These are phyloP conservation scores for Penicillium cosmopolitanum DNA, from an alignment of 495 filamentous ascomycete genomes.

Conservation along the genomic window DNA sequence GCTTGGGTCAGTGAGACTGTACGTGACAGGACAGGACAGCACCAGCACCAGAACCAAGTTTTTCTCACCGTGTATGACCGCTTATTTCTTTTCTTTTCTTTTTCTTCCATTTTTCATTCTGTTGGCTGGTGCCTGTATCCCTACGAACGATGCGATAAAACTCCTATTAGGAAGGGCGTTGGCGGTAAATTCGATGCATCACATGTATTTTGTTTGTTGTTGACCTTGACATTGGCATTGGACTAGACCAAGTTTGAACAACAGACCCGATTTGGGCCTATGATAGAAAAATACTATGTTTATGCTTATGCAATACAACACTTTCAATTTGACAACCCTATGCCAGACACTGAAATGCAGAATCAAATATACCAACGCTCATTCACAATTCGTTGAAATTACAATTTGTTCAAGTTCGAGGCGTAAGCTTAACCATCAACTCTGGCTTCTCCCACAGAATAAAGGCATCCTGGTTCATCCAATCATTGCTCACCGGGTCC, in stretches of 20 bases:
- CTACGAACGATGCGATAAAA: not conserved
- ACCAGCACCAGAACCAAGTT: not conserved
- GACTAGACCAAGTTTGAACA: not conserved
- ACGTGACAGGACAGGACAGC: not conserved
- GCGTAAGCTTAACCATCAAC: slow-evolving; percentile 38
- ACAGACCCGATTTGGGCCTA: not conserved
- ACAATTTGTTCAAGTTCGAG: not conserved
- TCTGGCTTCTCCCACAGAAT: slow-evolving; percentile 46
- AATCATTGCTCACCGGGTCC: slow-evolving; percentile 26
- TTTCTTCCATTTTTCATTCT: not conserved
- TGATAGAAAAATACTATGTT: slow-evolving; percentile 1
- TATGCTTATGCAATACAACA: slow-evolving; percentile 1
- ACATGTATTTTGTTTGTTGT: not conserved
- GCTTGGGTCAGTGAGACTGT: not conserved
- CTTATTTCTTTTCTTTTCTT: not conserved
- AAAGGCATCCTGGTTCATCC: slow-evolving; percentile 40
- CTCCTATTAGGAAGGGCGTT: not conserved
- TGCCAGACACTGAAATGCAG: not conserved
- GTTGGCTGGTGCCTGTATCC: not conserved
- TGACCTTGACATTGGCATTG: not conserved
- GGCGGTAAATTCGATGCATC: not conserved
- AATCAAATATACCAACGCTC: not conserved
- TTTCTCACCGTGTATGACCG: too few relatives aligned
- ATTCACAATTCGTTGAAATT: not conserved
- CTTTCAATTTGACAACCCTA: not conserved